phyloP scores from a whole-genome alignment of 164 flowering plant genomes.

The Umbellularia californica region DNA sequence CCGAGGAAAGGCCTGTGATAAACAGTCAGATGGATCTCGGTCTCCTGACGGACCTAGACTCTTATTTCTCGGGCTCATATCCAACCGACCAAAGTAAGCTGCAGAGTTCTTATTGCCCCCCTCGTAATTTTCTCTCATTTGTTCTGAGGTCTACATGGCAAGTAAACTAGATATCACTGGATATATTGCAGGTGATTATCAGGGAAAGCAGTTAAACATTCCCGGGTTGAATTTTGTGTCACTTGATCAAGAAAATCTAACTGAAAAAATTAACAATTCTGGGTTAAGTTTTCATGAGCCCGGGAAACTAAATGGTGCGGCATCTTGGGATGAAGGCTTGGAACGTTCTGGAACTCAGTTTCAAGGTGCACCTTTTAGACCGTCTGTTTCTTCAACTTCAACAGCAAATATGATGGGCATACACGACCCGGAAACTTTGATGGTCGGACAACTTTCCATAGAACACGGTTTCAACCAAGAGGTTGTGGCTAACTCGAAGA shows the following conservation, averaged over 20 bases:
- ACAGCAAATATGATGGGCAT: slow-evolving; percentile 17
- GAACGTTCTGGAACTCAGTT: slow-evolving; percentile 32
- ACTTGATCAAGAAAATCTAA: slow-evolving; percentile 20
- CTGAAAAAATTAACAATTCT: slow-evolving; percentile 18
- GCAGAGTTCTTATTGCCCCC: background rate
- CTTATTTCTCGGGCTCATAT: slow-evolving; percentile 25
- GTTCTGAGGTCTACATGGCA: background rate
- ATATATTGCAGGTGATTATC: slow-evolving; percentile 38
- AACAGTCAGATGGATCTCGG: slow-evolving; percentile 26
- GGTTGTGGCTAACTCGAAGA: slow-evolving; percentile 15
- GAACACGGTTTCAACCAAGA: slow-evolving; percentile 36
- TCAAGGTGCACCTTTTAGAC: slow-evolving; percentile 27
- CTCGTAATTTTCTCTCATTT: slow-evolving; percentile 1
- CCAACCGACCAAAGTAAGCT: slow-evolving; percentile 28
- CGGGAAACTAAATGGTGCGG: slow-evolving; percentile 30
- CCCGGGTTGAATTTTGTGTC: slow-evolving; percentile 32
- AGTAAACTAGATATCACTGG: slow-evolving; percentile 6
- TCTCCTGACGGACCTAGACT: slow-evolving; percentile 16
- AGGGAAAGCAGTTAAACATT: slow-evolving; percentile 31
- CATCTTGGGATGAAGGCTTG: slow-evolving; percentile 51
- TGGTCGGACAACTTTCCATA: slow-evolving; percentile 26
- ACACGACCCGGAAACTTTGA: slow-evolving; percentile 32
- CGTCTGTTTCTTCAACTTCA: slow-evolving; percentile 30
- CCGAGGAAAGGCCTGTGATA: slow-evolving; percentile 20
- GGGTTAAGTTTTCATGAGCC: slow-evolving; percentile 21